Evolutionary conservation across 768 basidiomycete genomes (phyloP).

Genomic region (Russula lepida): DNA sequence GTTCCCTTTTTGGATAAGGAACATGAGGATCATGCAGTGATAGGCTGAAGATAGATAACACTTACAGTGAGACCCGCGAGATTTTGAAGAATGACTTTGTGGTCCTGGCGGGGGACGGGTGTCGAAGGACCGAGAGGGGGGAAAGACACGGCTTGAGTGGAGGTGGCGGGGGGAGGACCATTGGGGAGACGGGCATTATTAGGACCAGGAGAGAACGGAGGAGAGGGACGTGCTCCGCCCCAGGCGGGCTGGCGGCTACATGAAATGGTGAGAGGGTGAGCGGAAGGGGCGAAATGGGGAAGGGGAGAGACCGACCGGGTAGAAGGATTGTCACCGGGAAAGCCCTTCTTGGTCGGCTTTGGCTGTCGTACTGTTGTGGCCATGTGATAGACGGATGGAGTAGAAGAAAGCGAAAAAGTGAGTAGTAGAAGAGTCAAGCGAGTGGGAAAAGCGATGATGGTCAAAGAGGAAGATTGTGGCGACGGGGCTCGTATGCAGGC

Average conservation of each 20-base stretch:
- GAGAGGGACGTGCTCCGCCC: conserved; percentile 59
- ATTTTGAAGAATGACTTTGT: conserved; percentile 42
- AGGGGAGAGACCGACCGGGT: conserved; percentile 38
- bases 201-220: conserved; percentile 53
- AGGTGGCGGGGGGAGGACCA: conserved; percentile 32
- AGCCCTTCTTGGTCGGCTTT: conserved; percentile 57
- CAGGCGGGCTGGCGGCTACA: conserved; percentile 46
- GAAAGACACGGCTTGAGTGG: conserved; percentile 22
- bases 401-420: conserved; percentile 27
- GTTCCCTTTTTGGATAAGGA: conserved; percentile 44
- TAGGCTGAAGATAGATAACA: conserved; percentile 8
- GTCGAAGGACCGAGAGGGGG: conserved; percentile 35
- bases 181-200: conserved; percentile 37
- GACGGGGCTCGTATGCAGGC: conserved; percentile 10
- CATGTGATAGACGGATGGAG: conserved; percentile 22
- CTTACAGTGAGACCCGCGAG: conserved; percentile 56
- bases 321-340: conserved; percentile 38
- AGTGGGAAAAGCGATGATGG: conserved; percentile 24
- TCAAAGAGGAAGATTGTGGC: conserved; percentile 13
- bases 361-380: conserved; percentile 38
- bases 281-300: conserved; percentile 17
- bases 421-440: conserved; percentile 27
- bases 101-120: conserved; percentile 32
- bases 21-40: background rate
- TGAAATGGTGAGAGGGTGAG: background rate